These are phyloP conservation scores for Aureobasidium namibiae DNA, from an alignment of 2,329 filamentous ascomycete species.

Conservation along the genomic window DNA sequence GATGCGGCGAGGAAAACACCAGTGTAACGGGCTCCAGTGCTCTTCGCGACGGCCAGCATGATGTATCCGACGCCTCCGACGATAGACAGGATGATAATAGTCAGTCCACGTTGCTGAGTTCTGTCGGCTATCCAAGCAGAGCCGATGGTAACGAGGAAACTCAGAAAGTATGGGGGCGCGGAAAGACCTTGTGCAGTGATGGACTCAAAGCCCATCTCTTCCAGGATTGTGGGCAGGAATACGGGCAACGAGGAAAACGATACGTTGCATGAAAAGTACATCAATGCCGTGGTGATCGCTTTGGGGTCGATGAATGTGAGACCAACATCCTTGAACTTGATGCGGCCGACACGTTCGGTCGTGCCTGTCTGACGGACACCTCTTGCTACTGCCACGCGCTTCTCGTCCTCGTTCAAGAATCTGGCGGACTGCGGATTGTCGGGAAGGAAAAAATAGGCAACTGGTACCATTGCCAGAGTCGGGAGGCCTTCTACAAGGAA, in stretches of 20 bases:
- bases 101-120: conserved; percentile 54
- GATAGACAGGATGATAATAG: conserved; percentile 49
- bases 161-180: conserved; percentile 61
- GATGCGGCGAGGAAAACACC: conserved; percentile 22
- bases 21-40: conserved; percentile 41
- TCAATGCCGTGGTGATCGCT: conserved; percentile 30
- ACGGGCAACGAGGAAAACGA: conserved; percentile 49
- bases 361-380: conserved; percentile 45
- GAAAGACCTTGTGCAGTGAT: conserved; percentile 64
- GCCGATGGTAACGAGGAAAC: conserved; percentile 54
- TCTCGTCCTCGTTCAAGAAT: conserved; percentile 50
- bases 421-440: conserved; percentile 43
- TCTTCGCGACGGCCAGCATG: conserved; percentile 51
- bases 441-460: conserved; percentile 48
- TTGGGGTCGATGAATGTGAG: conserved; percentile 34
- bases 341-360: conserved; percentile 27
- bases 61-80: conserved; percentile 57
- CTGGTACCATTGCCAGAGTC: conserved; percentile 44
- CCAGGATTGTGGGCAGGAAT: conserved; percentile 36
- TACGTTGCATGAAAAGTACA: conserved; percentile 56
- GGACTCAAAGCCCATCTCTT: conserved; percentile 57
- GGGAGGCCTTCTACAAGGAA: conserved; percentile 59
- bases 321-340: conserved; percentile 42
- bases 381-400: conserved; percentile 46
- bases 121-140: conserved; percentile 58